Percentiles rank a stretch among this genome's conserved stretches.
Evolutionary conservation across 768 basidiomycete species (phyloP).

Genomic region (Tylopilus felleus): DNA sequence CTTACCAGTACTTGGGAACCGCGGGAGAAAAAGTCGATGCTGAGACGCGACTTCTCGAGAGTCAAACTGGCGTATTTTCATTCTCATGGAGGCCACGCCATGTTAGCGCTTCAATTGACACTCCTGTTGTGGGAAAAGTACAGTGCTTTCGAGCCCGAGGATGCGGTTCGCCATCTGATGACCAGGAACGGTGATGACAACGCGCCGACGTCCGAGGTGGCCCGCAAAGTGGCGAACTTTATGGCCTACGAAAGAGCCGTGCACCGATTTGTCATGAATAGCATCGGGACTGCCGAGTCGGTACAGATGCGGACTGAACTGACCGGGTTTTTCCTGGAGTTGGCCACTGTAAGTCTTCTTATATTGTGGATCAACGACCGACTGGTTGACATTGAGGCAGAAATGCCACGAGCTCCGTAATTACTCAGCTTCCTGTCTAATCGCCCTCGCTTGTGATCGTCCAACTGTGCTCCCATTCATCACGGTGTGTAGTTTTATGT

Average conservation of each 20-base stretch:
- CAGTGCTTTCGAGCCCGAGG: constrained; percentile 40
- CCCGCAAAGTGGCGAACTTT: constrained; percentile 28
- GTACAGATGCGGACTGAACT: constrained; percentile 22
- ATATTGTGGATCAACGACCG: background rate
- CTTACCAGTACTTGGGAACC: constrained; percentile 27
- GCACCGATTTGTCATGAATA: constrained; percentile 43
- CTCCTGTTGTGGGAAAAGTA: constrained; percentile 36
- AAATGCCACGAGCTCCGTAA: constrained; percentile 45
- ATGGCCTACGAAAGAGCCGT: constrained; percentile 36
- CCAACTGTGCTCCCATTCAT: constrained; percentile 35
- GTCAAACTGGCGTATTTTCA: constrained; percentile 36
- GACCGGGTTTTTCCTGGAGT: constrained; percentile 43
- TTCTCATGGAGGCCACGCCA: constrained; percentile 35
- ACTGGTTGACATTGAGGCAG: constrained; percentile 27
- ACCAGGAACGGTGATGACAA: constrained; percentile 26
- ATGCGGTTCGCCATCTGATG: constrained; percentile 41
- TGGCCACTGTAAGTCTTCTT: constrained; percentile 38
- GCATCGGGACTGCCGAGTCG: constrained; percentile 25
- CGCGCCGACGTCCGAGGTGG: constrained; percentile 27
- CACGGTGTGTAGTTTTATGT: constrained; percentile 11
- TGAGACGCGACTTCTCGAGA: constrained; percentile 23
- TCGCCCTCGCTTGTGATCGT: constrained; percentile 41
- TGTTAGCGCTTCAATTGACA: constrained; percentile 47
- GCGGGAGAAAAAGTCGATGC: constrained; percentile 29
- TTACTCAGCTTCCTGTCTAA: constrained; percentile 40